Evolutionary conservation across 2,329 filamentous ascomycete species (phyloP).

Genomic region (Albifimbria verrucaria): DNA sequence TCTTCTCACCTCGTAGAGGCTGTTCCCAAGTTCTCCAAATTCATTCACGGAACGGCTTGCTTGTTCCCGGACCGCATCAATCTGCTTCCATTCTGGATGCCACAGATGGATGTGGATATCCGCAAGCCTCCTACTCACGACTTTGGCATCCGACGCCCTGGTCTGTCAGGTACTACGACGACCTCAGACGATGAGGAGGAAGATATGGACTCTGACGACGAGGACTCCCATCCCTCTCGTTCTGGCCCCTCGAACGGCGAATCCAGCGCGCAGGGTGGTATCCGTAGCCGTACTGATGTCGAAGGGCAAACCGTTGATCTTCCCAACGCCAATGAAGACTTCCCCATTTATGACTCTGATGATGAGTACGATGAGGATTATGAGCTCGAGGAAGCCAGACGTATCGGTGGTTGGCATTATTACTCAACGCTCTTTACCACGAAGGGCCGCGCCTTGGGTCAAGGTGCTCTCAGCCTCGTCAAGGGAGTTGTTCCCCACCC

Average conservation of each 20-base stretch:
- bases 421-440: conserved; percentile 55
- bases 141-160: conserved; percentile 84
- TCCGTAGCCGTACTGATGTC: conserved; percentile 55
- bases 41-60: conserved; percentile 90
- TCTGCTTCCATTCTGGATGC: conserved; percentile 93
- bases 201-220: conserved; percentile 60
- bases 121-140: conserved; percentile 84
- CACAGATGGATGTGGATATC: conserved; percentile 97
- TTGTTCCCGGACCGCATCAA: conserved; percentile 86
- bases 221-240: conserved; percentile 32
- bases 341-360: conserved; percentile 81
- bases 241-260: conserved; percentile 25
- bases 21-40: conserved; percentile 99
- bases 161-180: conserved; percentile 71
- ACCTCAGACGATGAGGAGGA: conserved; percentile 70
- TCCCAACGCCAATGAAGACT: conserved; percentile 62
- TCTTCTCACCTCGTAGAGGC: conserved; percentile 94
- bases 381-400: conserved; percentile 72
- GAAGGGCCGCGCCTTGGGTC: conserved; percentile 40
- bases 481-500: conserved; percentile 54
- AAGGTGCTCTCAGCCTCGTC: conserved; percentile 40
- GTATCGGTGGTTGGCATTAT: conserved; percentile 75
- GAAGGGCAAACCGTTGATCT: conserved; percentile 77
- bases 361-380: conserved; percentile 76
- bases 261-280: conserved; percentile 33